Base-by-base conservation (phyloP, 352 stramenopile genomes). In the Discostella stelligera region DNA sequence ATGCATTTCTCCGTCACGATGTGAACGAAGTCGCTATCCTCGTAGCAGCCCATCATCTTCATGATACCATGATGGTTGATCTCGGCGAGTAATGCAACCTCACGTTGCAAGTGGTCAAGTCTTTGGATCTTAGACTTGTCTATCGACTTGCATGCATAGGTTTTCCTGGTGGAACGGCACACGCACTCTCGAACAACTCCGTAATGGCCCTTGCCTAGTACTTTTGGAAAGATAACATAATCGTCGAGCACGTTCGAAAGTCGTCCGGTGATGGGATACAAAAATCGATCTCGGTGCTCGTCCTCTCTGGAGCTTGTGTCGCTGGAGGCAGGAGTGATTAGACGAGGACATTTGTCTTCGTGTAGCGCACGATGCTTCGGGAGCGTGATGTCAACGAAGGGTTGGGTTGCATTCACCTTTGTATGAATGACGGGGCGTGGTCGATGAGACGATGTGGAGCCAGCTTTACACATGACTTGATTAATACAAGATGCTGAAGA, bases 21-120 rank as follows among this genome's bases (percentile, higher is more conserved):
- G 30, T 66, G 53, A 11, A 61, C 53, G 25, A 46, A 14, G 5
- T 61, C 53, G 20, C 14, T 41, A n/a, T 70, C 69, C 56, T 80
- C 71, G 58, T 71, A 83, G 23, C 80, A 50, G 50, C 77, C 75
- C 30, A 68, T 46, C 44, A 87, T 61, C 23, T 61, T 46, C 25
- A 61, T 48, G 53, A 61, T 61, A 7, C 25, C 41, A 10, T 46
- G 58, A 60, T 83, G 48, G 11, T 69, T 16, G 0, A 74, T 60
- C 10, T 23, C 20, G 41, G 39, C 37, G 13, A 79, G 49, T 1
- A 79, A n/a, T 8, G 49, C 4, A 46, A 74, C 37, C 63, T 79
- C 71, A n/a, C 55, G 53, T 18, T 21, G 49, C 14, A 79, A 18
- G 30, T 71, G 54, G 39, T 68, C 54, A 7, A 59, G 52, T n/a